These are phyloP conservation scores for Cerioporus squamosus DNA, from an alignment of 1,284 basidiomycete species.

Conservation along the genomic window DNA sequence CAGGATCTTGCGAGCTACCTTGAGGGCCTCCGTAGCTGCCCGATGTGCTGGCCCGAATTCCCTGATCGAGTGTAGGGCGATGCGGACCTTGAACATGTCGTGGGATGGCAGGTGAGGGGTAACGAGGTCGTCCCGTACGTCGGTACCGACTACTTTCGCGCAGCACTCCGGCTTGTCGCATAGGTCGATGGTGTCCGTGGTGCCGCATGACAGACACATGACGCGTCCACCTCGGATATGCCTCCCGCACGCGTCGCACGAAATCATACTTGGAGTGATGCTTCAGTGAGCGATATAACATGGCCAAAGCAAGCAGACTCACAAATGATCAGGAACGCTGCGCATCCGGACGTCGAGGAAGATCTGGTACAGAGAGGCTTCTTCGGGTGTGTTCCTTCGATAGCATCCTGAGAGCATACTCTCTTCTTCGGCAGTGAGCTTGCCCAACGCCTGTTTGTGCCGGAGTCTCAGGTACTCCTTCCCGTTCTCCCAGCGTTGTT, in stretches of 20 bases:
- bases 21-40: background rate
- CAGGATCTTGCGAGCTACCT: background rate
- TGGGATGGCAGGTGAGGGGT: conserved; percentile 3
- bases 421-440: too few relatives aligned
- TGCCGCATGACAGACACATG: conserved; percentile 4
- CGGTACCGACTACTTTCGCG: background rate
- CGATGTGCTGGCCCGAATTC: conserved; percentile 3
- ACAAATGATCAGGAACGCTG: background rate
- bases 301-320: background rate
- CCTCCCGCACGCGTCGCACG: conserved; percentile 2
- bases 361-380: background rate
- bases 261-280: background rate
- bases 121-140: background rate
- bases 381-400: too few relatives aligned
- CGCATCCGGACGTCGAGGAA: background rate
- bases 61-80: background rate
- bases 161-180: conserved; percentile 5
- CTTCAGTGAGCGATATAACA: background rate
- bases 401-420: too few relatives aligned
- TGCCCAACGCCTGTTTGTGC: background rate
- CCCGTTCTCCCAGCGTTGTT: background rate
- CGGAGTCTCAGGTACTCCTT: background rate
- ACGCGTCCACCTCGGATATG: conserved; percentile 1
- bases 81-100: conserved; percentile 5
- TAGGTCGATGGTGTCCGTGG: conserved; percentile 1